A percentile compares a stretch with the other conserved stretches of the same genome.
Conservation (phyloP, 345 rosid species). For the Brassica carinata region DNA sequence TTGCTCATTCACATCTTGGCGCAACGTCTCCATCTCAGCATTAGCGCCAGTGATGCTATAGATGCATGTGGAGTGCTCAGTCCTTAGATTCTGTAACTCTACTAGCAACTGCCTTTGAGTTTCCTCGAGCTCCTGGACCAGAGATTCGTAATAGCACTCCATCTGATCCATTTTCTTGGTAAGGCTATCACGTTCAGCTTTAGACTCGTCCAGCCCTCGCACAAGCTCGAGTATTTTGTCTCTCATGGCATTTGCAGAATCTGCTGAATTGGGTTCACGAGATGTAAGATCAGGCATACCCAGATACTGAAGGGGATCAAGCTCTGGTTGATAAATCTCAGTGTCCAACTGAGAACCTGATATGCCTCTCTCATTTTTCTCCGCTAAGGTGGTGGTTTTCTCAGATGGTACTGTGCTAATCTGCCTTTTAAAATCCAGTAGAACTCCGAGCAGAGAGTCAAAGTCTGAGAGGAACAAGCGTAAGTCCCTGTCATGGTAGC, state of each 20-base stretch:
- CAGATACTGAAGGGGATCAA: slow-evolving; percentile 69
- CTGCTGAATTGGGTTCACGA: slow-evolving; percentile 60
- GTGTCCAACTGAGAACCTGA: slow-evolving; percentile 55
- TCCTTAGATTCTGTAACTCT: slow-evolving; percentile 89
- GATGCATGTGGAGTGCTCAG: slow-evolving; percentile 80
- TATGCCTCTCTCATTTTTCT: slow-evolving; percentile 47
- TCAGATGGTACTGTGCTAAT: slow-evolving; percentile 53
- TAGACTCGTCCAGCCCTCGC: slow-evolving; percentile 84
- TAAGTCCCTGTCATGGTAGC: slow-evolving; percentile 66
- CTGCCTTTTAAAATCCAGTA: slow-evolving; percentile 77
- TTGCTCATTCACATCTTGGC: slow-evolving; percentile 62
- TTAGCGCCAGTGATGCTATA: slow-evolving; percentile 70
- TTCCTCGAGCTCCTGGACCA: slow-evolving; percentile 97
- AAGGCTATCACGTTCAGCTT: slow-evolving; percentile 81
- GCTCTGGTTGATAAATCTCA: slow-evolving; percentile 73
- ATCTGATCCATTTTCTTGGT: slow-evolving; percentile 95
- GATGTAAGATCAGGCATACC: slow-evolving; percentile 61
- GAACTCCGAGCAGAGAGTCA: slow-evolving; percentile 57
- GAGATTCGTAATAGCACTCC: slow-evolving; percentile 96
- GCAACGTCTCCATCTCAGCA: slow-evolving; percentile 82
- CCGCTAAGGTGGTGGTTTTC: slow-evolving; percentile 32
- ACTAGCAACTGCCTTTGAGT: slow-evolving; percentile 88
- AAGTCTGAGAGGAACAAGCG: slow-evolving; percentile 63
- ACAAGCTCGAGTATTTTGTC: slow-evolving; percentile 80
- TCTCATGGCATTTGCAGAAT: slow-evolving; percentile 61